Evolutionary conservation across 441 rosid species (phyloP), one percentile per base, ranked within the genome.

Genomic region (Dalechampia spathulata): DNA sequence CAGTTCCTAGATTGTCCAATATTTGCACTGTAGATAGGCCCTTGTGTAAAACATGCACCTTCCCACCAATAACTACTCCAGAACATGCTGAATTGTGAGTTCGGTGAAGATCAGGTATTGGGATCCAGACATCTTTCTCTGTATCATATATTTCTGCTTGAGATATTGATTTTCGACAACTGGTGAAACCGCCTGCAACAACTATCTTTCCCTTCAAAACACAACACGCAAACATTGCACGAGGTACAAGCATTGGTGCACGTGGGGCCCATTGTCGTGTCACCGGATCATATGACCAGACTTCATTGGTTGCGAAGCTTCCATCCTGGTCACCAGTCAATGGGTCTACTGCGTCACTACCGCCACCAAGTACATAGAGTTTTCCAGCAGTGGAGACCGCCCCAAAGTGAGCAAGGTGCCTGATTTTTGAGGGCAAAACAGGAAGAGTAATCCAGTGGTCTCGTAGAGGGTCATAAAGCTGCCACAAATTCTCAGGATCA

Each of bases 181-280:
- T 83, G 19, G 98, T 91, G 64, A 91, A 88, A 6, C 96, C 98
- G 1, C 98, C 98, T 0, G 98, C 96, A 23, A 86, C 96, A 3
- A 91, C 68, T 56, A 91, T 84, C 66, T 83, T 88, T 54, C 95
- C 98, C 20, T 91, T 75, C 67, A 91, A 68, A 37, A 75, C 75
- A 7, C 93, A 86, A 27, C 98, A 91, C 0, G 98, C 96, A 71
- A 91, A 91, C 98, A 88, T 91, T n/a, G 96, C 85, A 39, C 96
- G 91, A 7, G 98, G 86, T 8, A 91, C 92, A 13, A 82, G 85
- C 98, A 91, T 91, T 14, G 95, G 57, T 25, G 91, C 81, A 17
- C 80, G 52, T 0, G 63, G 74, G 11, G 76, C 58, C 98, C 98
- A 88, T 15, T 61, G 79, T 21, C 86, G 78, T 36, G 54, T 51